These are phyloP conservation scores for Colletotrichum echinochloae DNA, from an alignment of 2,329 filamentous ascomycete species.

Conservation along the genomic window DNA sequence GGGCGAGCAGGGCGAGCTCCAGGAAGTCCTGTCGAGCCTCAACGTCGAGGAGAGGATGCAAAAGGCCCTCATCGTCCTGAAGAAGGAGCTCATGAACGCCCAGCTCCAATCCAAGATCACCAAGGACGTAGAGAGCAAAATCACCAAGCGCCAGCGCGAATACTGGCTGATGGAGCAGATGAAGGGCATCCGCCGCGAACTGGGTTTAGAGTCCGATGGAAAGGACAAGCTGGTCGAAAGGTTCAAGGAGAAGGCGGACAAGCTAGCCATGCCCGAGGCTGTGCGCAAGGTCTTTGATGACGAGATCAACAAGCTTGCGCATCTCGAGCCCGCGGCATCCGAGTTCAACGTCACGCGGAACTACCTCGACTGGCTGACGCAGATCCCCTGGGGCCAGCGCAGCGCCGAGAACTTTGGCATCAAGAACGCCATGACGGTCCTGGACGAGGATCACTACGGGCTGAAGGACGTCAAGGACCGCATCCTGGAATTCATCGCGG, in stretches of 20 bases:
- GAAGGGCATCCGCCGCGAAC: conserved; percentile 96
- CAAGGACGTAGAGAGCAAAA: conserved; percentile 97
- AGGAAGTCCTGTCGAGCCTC: conserved; percentile 88
- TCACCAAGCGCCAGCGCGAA: conserved; percentile 95
- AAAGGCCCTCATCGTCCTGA: conserved; percentile 91
- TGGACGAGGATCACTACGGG: conserved; percentile 97
- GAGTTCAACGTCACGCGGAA: conserved; percentile 99
- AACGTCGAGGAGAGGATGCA: conserved; percentile 93
- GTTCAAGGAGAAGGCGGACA: conserved; percentile 94
- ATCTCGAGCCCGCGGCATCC: conserved; percentile 93
- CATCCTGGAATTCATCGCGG: conserved; percentile 97
- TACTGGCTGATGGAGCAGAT: conserved; percentile 99
- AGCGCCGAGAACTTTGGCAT: conserved; percentile 98
- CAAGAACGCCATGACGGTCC: conserved; percentile 85
- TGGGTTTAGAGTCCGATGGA: conserved; percentile 96
- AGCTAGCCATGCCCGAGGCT: conserved; percentile 95
- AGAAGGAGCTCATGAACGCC: conserved; percentile 99
- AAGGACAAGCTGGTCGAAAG: conserved; percentile 98
- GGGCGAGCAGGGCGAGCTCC: conserved; percentile 90
- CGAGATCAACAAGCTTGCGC: conserved; percentile 95
- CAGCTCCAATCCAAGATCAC: conserved; percentile 97
- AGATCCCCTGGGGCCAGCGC: conserved; percentile 96
- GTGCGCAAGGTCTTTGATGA: conserved; percentile 99
- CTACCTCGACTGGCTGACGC: conserved; percentile 98
- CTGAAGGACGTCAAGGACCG: conserved; percentile 98